phyloP scores from a whole-genome alignment of 768 basidiomycete species.

The Hypholoma sublateritium region DNA sequence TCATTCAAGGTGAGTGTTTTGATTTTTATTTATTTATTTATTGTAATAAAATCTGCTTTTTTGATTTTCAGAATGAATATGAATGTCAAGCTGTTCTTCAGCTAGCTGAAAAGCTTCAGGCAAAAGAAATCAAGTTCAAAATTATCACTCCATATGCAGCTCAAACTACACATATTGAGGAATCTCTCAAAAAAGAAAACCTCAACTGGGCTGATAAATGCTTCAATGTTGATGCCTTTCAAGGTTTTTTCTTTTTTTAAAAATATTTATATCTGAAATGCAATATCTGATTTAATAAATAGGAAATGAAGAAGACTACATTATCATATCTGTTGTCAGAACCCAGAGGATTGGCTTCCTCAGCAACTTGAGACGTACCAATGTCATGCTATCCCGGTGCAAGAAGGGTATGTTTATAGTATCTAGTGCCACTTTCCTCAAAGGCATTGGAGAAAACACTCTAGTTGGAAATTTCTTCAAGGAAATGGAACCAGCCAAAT shows the following conservation, averaged over 20 bases:
- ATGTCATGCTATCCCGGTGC: constrained; percentile 88
- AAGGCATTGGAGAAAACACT: constrained; percentile 46
- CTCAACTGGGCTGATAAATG: constrained; percentile 68
- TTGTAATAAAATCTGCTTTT: not conserved
- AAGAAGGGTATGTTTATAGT: constrained; percentile 78
- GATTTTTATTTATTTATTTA: constrained; percentile 1
- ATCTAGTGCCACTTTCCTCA: constrained; percentile 59
- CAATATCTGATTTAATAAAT: not conserved
- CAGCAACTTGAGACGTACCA: constrained; percentile 61
- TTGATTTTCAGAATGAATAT: constrained; percentile 48
- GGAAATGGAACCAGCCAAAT: constrained; percentile 35
- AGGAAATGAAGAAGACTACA: constrained; percentile 85
- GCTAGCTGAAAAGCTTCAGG: constrained; percentile 58
- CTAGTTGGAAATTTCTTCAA: constrained; percentile 43
- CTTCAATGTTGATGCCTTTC: constrained; percentile 86
- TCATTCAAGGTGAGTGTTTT: constrained; percentile 35
- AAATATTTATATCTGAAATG: not conserved
- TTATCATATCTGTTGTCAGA: constrained; percentile 73
- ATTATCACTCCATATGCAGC: constrained; percentile 85
- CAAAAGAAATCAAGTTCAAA: constrained; percentile 45
- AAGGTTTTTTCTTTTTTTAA: constrained; percentile 47
- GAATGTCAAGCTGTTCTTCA: constrained; percentile 59
- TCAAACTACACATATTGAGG: constrained; percentile 63
- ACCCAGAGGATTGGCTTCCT: constrained; percentile 65
- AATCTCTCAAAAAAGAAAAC: constrained; percentile 45